These are phyloP conservation scores for Phaffia rhodozyma DNA, from an alignment of 1,284 basidiomycete species.

Conservation along the genomic window DNA sequence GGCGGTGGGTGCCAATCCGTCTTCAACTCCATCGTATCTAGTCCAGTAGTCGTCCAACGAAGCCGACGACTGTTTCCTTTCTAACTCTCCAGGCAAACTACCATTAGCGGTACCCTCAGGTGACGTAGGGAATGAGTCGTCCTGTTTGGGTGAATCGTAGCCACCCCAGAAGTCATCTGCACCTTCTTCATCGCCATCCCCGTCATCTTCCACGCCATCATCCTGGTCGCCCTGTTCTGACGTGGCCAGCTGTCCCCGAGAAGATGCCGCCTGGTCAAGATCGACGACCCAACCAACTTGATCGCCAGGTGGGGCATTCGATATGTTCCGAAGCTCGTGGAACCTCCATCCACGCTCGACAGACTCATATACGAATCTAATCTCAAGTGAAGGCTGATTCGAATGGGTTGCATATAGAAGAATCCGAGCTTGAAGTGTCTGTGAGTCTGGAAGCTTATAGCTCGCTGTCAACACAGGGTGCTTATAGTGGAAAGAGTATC, in stretches of 20 bases:
- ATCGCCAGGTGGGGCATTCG: neutral
- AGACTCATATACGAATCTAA: conserved; percentile 11
- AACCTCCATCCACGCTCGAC: conserved; percentile 4
- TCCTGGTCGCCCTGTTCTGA: too few relatives aligned
- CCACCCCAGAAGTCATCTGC: neutral
- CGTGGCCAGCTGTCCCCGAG: too few relatives aligned
- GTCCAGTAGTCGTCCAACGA: conserved; percentile 3
- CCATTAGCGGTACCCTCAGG: too few relatives aligned
- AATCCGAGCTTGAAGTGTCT: conserved; percentile 11
- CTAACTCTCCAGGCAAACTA: too few relatives aligned
- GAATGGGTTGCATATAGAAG: conserved; percentile 7
- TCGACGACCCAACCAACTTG: neutral
- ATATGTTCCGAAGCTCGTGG: conserved; percentile 1
- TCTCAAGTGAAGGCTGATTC: neutral
- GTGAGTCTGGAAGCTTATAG: conserved; percentile 8
- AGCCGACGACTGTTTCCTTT: too few relatives aligned
- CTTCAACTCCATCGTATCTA: neutral
- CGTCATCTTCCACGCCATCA: neutral
- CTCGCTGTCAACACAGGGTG: conserved; percentile 5
- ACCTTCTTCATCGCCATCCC: neutral
- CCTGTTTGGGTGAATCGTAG: neutral
- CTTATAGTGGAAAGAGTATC: neutral
- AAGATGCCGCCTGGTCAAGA: neutral
- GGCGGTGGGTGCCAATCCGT: conserved; percentile 1
- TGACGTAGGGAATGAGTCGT: too few relatives aligned